Conservation (phyloP, 768 basidiomycete species). For the Cystobasidium tubakii region DNA sequence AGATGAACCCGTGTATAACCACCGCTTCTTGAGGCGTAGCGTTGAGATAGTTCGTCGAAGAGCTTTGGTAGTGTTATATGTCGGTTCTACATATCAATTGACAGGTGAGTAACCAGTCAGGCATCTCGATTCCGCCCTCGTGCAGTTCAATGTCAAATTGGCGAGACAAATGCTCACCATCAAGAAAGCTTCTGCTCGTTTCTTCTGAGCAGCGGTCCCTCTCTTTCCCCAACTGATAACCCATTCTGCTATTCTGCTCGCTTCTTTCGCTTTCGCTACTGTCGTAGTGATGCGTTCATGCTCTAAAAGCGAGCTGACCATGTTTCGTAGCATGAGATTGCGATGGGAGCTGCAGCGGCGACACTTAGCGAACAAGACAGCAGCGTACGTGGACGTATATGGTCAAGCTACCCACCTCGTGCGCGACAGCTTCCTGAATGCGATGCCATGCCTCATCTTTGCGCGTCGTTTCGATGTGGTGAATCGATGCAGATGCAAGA, state of each 20-base stretch:
- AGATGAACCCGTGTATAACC: conserved; percentile 94
- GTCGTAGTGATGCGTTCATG: conserved; percentile 96
- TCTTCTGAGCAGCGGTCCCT: conserved; percentile 64
- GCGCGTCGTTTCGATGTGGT: not conserved
- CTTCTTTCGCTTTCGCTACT: conserved; percentile 84
- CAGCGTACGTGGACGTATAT: no score
- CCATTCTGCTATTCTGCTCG: conserved; percentile 88
- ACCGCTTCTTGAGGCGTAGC: conserved; percentile 75
- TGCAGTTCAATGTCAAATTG: conserved; percentile 19
- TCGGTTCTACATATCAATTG: conserved; percentile 54
- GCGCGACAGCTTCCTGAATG: conserved; percentile 34
- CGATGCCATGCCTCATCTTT: conserved; percentile 34
- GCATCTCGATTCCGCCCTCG: no score
- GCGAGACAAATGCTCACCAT: conserved; percentile 52
- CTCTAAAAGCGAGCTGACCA: conserved; percentile 87
- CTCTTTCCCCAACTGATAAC: conserved; percentile 89
- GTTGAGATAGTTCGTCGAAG: conserved; percentile 68
- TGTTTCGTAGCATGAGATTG: conserved; percentile 85
- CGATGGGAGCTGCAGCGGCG: conserved; percentile 57
- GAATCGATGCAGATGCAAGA: not conserved
- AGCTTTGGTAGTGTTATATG: conserved; percentile 69
- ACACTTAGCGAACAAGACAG: not conserved
- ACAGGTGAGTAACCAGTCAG: no score
- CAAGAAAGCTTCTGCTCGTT: conserved; percentile 70
- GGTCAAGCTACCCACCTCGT: not conserved